These are phyloP conservation scores for Coccomyxa sp. DNA, from an alignment of 139 green algal species.

Conservation along the genomic window DNA sequence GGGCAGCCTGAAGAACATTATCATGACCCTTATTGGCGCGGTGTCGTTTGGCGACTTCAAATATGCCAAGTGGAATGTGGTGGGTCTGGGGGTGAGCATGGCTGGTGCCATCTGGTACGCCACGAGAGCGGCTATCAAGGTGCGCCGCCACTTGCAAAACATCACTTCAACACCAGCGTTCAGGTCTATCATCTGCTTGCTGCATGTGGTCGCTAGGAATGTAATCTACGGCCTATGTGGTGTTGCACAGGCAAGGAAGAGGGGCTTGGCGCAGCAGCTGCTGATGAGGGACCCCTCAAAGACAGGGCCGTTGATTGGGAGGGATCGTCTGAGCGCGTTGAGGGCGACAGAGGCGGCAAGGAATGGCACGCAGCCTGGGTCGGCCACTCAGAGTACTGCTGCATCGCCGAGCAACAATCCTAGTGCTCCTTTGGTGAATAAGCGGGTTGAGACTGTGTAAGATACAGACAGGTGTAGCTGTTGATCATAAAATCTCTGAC, in stretches of 20 bases:
- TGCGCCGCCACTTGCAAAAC: background rate
- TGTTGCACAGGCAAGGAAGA: background rate
- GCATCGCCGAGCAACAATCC: background rate
- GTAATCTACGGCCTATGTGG: background rate
- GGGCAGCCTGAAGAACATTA: constrained; percentile 67
- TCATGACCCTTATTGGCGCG: constrained; percentile 61
- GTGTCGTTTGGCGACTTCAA: constrained; percentile 67
- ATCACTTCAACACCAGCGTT: background rate
- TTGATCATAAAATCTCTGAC: too few relatives aligned
- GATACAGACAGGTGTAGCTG: background rate
- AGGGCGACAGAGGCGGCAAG: background rate
- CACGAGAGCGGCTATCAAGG: constrained; percentile 36
- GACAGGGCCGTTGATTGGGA: constrained; percentile 3
- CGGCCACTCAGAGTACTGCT: background rate
- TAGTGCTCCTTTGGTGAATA: background rate
- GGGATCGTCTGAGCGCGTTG: background rate
- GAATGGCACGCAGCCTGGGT: background rate
- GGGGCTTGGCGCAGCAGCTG: background rate
- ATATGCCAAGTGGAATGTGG: constrained; percentile 43
- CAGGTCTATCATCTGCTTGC: background rate
- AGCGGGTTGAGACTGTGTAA: background rate
- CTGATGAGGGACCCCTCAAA: constrained; percentile 1
- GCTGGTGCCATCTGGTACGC: constrained; percentile 55
- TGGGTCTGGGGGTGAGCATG: constrained; percentile 54
- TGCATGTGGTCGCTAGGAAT: background rate